phyloP scores from a whole-genome alignment of 129 eudicot species.

The Saussurea involucrata region DNA sequence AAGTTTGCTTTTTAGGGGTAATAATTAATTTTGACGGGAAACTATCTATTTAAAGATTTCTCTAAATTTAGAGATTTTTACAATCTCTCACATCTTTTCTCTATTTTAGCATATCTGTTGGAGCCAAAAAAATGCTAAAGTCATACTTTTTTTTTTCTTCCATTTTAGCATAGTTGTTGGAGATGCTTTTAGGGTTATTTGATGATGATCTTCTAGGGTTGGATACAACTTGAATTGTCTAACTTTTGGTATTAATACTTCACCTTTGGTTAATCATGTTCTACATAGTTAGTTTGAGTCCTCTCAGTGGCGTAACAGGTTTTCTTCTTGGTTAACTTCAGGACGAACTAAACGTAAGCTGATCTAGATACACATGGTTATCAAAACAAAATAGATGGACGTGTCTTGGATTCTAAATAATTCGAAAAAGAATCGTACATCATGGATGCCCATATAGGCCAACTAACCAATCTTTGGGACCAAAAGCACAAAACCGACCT shows the following conservation, averaged over 20 bases:
- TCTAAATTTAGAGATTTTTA: no score
- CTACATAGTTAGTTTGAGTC: background rate
- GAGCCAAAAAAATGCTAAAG: no score
- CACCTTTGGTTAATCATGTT: background rate
- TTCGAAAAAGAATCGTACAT: background rate
- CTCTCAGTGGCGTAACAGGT: background rate
- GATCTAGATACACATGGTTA: background rate
- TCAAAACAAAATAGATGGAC: background rate
- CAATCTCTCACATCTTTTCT: no score
- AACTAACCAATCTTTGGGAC: background rate
- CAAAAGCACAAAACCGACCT: background rate
- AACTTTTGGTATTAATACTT: background rate
- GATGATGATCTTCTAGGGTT: constrained; percentile 8
- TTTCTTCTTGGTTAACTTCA: background rate
- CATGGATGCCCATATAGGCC: background rate
- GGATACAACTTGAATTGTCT: background rate
- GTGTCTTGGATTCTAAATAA: background rate
- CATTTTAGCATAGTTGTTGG: no score
- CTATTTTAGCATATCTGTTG: no score
- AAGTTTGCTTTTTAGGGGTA: no score
- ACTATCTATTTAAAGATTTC: no score
- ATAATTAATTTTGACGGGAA: no score
- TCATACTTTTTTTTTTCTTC: no score
- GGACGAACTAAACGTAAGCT: background rate
- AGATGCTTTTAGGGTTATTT: no score